Base-by-base conservation (phyloP, 805 yeast species). In the Sugiyamaella chiloensis region DNA sequence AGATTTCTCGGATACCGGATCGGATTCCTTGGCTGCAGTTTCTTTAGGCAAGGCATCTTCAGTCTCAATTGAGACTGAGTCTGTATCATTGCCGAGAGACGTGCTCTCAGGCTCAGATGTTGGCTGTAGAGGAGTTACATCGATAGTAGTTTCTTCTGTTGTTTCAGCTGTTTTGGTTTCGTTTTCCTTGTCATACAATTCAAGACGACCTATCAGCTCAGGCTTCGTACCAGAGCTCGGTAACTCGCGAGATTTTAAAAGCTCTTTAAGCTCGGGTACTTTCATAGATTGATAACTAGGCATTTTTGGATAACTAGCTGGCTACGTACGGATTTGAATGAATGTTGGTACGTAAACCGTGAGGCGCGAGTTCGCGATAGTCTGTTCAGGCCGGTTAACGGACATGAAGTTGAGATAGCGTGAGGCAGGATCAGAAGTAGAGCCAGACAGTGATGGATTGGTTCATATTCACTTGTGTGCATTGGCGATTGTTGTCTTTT, bases 191-290 rank as follows among this genome's bases (percentile, higher is more conserved):
- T n/a, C 17, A 7, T 31, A 40, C 21, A 32, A 64, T 50, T 72
- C 77, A 50, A 85, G 73, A 41, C 91, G 74, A 24, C 75, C 75
- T 46, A 85, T 72, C 50, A 85, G 73, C 44, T 88, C 96, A 36
- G 84, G 81, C 66, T 91, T 91, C 57, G 87, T 81, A 19, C 98
- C 98, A 32, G 79, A 78, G 2, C 69, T 71, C 2, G 93, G 64
- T 43, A 91, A 75, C 1, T 83, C 85, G 52, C 81, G 80, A 19
- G 74, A 66, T 58, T 83, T 83, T 58, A 91, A 75, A 48, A 78
- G 60, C 52, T 85, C 96, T 64, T 87, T 90, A 65, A 91, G 75
- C 70, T 89, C 96, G 16, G 83, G 81, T 44, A 89, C 96, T 46
- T 68, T 69, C 44, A 44, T 32, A 19, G 47, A 30, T 14, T 56